These are phyloP conservation scores for Coemansia sp. DNA, from an alignment of 192 early-diverging fungal species.

Conservation along the genomic window DNA sequence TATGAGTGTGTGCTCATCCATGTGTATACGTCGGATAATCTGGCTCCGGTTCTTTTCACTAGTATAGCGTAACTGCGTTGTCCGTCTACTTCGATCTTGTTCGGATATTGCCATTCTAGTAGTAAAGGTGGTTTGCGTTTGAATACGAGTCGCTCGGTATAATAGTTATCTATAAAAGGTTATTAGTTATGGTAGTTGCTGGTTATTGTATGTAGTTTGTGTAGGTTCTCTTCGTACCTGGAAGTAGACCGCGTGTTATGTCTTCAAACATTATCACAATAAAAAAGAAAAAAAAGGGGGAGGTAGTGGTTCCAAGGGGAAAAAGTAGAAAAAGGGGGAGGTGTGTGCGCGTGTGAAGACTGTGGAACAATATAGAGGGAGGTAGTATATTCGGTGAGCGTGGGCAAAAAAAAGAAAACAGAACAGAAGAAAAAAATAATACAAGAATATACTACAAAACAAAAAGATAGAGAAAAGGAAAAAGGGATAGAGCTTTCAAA, in stretches of 20 bases:
- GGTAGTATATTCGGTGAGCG: too few species aligned
- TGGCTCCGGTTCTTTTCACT: neutral
- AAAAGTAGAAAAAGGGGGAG: neutral
- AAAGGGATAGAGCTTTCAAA: neutral
- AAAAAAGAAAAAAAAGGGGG: neutral
- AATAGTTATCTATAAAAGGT: conserved; percentile 19
- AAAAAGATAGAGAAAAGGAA: neutral
- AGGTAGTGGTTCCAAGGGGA: neutral
- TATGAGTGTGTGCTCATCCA: conserved; percentile 54
- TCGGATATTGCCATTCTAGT: conserved; percentile 31
- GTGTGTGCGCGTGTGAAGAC: too few species aligned
- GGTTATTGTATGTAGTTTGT: too few species aligned
- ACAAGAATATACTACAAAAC: neutral
- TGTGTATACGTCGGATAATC: conserved; percentile 18
- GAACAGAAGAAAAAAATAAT: neutral
- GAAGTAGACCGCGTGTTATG: conserved; percentile 33
- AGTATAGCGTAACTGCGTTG: conserved; percentile 29
- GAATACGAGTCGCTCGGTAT: conserved; percentile 23
- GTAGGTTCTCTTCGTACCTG: neutral
- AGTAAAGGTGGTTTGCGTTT: conserved; percentile 30
- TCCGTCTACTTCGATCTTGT: conserved; percentile 43
- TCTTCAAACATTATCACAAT: conserved; percentile 14
- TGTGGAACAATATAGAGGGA: too few species aligned
- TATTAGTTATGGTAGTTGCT: too few species aligned
- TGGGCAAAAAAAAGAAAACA: neutral